Base-by-base conservation (phyloP, 75 land plant genomes). In the Cunninghamia lanceolata region DNA sequence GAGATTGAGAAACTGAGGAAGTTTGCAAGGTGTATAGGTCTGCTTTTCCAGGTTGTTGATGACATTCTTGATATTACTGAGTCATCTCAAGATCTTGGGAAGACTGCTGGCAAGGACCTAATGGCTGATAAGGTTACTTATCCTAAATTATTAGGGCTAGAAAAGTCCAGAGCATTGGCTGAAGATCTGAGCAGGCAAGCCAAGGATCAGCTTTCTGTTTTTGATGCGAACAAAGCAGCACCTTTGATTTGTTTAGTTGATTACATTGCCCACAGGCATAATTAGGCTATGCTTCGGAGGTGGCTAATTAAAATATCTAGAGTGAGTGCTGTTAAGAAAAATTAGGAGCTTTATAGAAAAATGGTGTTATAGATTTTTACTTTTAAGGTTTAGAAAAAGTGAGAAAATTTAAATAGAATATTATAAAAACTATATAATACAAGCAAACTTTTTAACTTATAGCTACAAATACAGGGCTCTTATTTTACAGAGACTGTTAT, bases 41-140 rank as follows among this genome's bases (percentile, higher is more conserved):
- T 94, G 73, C 84, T 94, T 83, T 96, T 93, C 89, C 96, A 96
- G 86, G 99, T 94, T 15, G 97, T 96, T 76, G 97, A 95, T 87
- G 97, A 95, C 84, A 96, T 96, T 39, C 89, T 96, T 4, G 99
- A 96, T 84, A 92, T 96, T 17, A 96, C 99, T 30, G 93, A 88
- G 84, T 93, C 94, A 11, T 95, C 97, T 14, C 35, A 88, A n/a
- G 99, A 96, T 85, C 88, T 96, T 68, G 95, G 94, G 32, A 94
- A 93, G 89, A 94, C 94, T 45, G 92, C 96, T 2, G 97, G 97
- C 30, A 94, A 95, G 79, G 99, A 96, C 85, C 82, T 95, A 68
- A 85, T 94, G 63, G 91, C 93, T 30, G 97, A 96, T 87, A 96
- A 96, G 82, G 89, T 86, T 0, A 96, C 97, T 0, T 95, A 96